Evolutionary conservation across 2,329 filamentous ascomycete species (phyloP), one percentile per base, ranked within the genome.

Genomic region (Davidsoniella eucalypti): DNA sequence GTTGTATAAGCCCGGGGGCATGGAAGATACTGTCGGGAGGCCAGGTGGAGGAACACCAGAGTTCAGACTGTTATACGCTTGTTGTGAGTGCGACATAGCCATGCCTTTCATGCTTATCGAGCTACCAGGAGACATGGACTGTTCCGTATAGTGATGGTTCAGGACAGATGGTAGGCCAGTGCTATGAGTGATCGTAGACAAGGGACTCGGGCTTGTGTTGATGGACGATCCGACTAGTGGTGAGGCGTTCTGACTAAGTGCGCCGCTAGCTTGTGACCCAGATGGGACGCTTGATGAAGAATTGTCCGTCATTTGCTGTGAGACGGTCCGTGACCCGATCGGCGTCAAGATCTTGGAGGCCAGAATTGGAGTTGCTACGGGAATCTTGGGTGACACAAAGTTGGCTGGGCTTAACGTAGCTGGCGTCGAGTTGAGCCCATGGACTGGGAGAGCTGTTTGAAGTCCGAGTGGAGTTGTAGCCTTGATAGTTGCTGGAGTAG

Each of bases 291-390:
- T 82, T 5, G 78, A 75, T 60, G 80, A 77, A 8, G 78, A 78
- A 23, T 80, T 82, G 61, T 92, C 52, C 4, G 46, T 44, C 16
- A 50, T 85, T 55, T 93, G 87, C 55, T 93, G 86, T 7, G 87
- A 92, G 44, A 77, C 67, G 54, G 88, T 84, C 50, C 86, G 80
- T 37, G 80, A 75, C 55, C 84, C 82, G 56, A 79, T 82, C 7
- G 87, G 85, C 10, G 85, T 88, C 4, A 87, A 80, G 17, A 81
- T 80, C 62, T 94, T 94, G 10, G 87, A 41, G 6, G 47, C 80
- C 44, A 94, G 67, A 23, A 79, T 81, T 6, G 92, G 90, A 33
- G 85, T 92, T 8, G 84, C 83, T 54, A 86, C 72, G 25, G 82
- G 69, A 47, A 90, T 75, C 61, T 87, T 85, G 6, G 90, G 90